Base-by-base conservation (phyloP, 1,284 basidiomycete species). In the Marasmius sp. region DNA sequence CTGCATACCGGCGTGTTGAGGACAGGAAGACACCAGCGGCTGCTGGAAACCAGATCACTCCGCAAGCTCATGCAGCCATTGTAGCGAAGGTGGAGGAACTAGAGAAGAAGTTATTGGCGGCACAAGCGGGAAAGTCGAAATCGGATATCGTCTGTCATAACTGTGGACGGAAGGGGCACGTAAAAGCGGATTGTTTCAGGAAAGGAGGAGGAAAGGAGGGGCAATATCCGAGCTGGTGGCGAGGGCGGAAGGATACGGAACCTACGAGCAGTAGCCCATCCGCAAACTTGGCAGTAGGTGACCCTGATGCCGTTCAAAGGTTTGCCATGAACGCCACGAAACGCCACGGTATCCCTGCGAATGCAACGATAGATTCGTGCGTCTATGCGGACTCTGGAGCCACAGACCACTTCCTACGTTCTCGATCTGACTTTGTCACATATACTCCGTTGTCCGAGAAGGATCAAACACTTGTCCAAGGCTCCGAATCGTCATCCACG, bases 121-220 rank as follows among this genome's bases (percentile, higher is more conserved):
- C 18, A 45, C 18, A 47, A 6, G 43, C 18, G 1, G 18, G 22
- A 36, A 18, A 6, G 12, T 1, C 22, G 22, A 45, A 57, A 9
- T 18, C 14, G 0, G 43, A 34, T 3, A 48, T 39, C 6, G 57
- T 34, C n/a, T 57, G 53, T 18, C 12, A n/a, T 3, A 61, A 61
- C 47, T 57, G 60, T 41, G 12, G 18, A 5, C 0, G 55, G 1
- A n/a, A 7, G 8, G 60, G 60, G 0, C 60, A 61, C 37, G 0
- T 61, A 18, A 9, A 10, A 8, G 49, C 37, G 37, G 60, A 61
- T 1, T 61, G 60, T 38, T 61, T 50, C 20, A 52, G 47, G 39
- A 61, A 58, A 16, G 60, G 60, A 1, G 60, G 60, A 41, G 60
- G 60, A 27, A 61, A 61, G 16, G 60, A 61, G 45, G 55, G 60